phyloP scores from a whole-genome alignment of 257 asterid genomes.

The Solanum peruvianum region DNA sequence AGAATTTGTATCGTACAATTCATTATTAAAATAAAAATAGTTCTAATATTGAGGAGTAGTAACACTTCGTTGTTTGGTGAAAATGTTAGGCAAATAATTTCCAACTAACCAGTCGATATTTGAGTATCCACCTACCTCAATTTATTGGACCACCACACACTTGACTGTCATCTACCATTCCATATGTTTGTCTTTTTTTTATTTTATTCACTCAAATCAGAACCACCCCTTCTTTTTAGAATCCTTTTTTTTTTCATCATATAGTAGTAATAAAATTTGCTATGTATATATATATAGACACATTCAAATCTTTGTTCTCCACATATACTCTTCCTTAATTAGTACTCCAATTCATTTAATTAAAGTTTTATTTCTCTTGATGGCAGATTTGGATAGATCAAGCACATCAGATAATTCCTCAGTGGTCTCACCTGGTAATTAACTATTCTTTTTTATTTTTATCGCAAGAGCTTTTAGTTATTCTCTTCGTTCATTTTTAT shows the following conservation, averaged over 20 bases:
- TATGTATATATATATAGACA: neutral
- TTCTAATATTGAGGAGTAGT: neutral
- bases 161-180: conserved; percentile 7
- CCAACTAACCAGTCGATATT: neutral
- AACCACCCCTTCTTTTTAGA: neutral
- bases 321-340: neutral
- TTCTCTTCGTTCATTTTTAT: neutral
- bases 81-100: neutral
- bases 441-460: neutral
- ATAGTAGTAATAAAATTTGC: neutral
- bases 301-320: neutral
- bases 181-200: neutral
- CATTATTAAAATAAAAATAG: neutral
- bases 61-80: neutral
- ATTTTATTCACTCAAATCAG: neutral
- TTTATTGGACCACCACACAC: neutral
- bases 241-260: neutral
- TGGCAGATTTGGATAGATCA: conserved; percentile 5
- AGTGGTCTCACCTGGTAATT: conserved; percentile 3
- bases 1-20: neutral
- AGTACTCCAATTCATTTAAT: neutral
- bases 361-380: neutral
- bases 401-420: conserved; percentile 1
- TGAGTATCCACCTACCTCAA: neutral
- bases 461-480: neutral